Evolutionary conservation across 192 early-diverging fungal genomes (phyloP).

Genomic region (Entrophospora sp.): DNA sequence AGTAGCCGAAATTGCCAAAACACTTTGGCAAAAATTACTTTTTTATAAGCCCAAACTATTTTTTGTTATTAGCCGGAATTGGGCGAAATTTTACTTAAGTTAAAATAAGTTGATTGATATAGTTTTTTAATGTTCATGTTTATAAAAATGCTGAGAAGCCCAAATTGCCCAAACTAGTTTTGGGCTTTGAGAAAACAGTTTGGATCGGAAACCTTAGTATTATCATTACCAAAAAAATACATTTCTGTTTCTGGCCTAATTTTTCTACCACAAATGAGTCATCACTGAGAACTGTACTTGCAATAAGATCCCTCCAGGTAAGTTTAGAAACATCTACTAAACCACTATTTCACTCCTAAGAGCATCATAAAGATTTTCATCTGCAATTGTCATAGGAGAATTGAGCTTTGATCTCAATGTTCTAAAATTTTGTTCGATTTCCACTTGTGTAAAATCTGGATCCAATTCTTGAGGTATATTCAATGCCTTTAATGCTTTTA

Average conservation of each 20-base stretch:
- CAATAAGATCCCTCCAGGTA: background rate
- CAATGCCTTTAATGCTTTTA: slow-evolving; percentile 6
- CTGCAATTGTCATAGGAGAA: background rate
- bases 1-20: too few species aligned
- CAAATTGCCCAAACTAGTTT: too few species aligned
- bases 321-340: background rate
- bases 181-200: too few species aligned
- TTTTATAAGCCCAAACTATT: too few species aligned
- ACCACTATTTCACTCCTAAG: background rate
- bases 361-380: background rate
- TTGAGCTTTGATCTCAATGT: background rate
- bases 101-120: too few species aligned
- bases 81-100: too few species aligned
- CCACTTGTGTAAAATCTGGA: background rate
- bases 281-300: slow-evolving; percentile 11
- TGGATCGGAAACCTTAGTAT: too few species aligned
- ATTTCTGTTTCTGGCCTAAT: background rate
- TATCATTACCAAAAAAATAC: background rate
- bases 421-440: slow-evolving; percentile 2
- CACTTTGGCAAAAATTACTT: too few species aligned
- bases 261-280: background rate
- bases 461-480: background rate
- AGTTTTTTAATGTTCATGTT: too few species aligned
- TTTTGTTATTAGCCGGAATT: too few species aligned
- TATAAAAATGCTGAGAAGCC: too few species aligned